These are phyloP conservation scores for Penicillium oxalicum DNA, from an alignment of 2,329 filamentous ascomycete species.

Conservation along the genomic window DNA sequence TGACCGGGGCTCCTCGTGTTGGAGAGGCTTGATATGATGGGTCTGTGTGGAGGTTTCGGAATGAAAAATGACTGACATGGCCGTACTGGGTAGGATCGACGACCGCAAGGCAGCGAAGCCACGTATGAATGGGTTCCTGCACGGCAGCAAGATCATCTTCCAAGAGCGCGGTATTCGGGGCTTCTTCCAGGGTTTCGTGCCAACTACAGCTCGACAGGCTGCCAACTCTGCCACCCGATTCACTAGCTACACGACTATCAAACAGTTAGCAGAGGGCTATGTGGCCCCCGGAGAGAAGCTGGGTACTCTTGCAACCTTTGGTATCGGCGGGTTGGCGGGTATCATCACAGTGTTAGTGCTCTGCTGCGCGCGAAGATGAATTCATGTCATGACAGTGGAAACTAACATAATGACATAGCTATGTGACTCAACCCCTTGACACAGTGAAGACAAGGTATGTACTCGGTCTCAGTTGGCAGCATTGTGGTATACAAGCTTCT, in stretches of 20 bases:
- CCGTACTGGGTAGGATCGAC: slow-evolving; percentile 62
- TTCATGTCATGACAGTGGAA: background rate
- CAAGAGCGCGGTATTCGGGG: slow-evolving; percentile 81
- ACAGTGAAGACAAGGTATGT: slow-evolving; percentile 77
- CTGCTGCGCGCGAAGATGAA: background rate
- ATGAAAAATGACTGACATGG: background rate
- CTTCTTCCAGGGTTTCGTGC: slow-evolving; percentile 95
- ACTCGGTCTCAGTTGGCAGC: background rate
- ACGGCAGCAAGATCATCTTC: slow-evolving; percentile 80
- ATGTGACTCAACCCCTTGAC: slow-evolving; percentile 65
- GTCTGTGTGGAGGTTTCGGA: too few relatives aligned
- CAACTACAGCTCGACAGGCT: slow-evolving; percentile 88
- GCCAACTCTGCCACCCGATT: slow-evolving; percentile 92
- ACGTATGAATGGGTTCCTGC: slow-evolving; percentile 83
- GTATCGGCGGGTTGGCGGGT: slow-evolving; percentile 80
- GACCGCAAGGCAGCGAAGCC: slow-evolving; percentile 83
- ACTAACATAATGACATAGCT: slow-evolving; percentile 27
- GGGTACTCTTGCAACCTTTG: slow-evolving; percentile 80
- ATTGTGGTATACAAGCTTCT: background rate
- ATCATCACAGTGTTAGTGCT: slow-evolving; percentile 70
- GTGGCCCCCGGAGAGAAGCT: slow-evolving; percentile 93
- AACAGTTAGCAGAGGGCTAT: slow-evolving; percentile 87
- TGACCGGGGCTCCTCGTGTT: too few relatives aligned
- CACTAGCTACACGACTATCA: slow-evolving; percentile 80
- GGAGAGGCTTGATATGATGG: too few relatives aligned